Evolutionary conservation across 2,329 filamentous ascomycete species (phyloP).

Genomic region (Colletotrichum sp.): DNA sequence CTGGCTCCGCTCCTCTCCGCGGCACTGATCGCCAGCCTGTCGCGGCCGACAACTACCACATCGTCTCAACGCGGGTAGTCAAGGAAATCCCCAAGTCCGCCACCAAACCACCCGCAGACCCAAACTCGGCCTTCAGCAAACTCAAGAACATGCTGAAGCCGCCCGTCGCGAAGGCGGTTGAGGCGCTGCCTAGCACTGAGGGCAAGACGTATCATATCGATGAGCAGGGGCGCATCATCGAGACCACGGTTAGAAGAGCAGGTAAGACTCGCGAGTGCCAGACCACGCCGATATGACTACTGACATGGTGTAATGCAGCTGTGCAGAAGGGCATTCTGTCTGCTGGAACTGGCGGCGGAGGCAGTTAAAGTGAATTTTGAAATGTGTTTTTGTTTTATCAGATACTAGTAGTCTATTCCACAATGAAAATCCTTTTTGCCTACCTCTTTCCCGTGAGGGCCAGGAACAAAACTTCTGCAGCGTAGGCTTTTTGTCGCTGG

Average conservation of each 20-base stretch:
- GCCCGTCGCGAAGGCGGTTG: constrained; percentile 12
- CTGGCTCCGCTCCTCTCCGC: background rate
- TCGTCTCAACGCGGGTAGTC: constrained; percentile 7
- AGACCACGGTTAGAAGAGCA: constrained; percentile 12
- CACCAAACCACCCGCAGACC: background rate
- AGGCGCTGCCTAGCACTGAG: constrained; percentile 9
- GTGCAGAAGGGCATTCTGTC: background rate
- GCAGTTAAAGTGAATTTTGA: background rate
- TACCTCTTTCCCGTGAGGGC: background rate
- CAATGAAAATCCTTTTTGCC: background rate
- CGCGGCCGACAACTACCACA: constrained; percentile 8
- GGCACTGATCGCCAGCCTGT: constrained; percentile 1
- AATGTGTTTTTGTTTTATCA: background rate
- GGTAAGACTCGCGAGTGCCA: background rate
- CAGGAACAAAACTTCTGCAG: background rate
- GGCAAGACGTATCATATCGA: constrained; percentile 21
- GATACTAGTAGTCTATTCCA: accelerated
- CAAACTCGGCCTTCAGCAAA: background rate
- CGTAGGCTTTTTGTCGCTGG: background rate
- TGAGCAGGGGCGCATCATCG: constrained; percentile 14
- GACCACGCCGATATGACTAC: background rate
- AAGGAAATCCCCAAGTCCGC: constrained; percentile 12
- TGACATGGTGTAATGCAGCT: background rate
- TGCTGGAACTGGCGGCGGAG: background rate
- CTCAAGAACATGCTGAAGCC: constrained; percentile 17